Base-by-base conservation (phyloP, 2,329 filamentous ascomycete species). In the Cucurbitaria berberidis region DNA sequence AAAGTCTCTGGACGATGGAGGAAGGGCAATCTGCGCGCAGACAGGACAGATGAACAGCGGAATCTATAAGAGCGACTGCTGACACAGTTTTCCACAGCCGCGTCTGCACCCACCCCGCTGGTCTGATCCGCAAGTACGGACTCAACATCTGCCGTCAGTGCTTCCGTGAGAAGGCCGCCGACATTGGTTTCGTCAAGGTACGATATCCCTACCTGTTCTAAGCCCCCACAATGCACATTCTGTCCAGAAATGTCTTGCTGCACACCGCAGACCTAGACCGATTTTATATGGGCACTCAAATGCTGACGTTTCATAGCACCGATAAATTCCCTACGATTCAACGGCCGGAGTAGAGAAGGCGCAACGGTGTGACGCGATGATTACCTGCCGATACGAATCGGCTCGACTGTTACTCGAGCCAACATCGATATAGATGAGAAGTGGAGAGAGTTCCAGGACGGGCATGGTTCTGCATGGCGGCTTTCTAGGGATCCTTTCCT, bases 81-180 rank as follows among this genome's bases (percentile, higher is more conserved):
- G 64, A 74, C 64, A 41, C 48, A 61, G n/a, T 59, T 52, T 59
- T 54, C 57, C 45, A 67, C 75, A 90, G 88, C 85, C 88, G 88
- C 77, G 87, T 90, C 78, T 90, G 88, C 91, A 91, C 92, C 78
- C 93, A 99, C 90, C 88, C 86, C 78, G 93, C 95, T 77, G 95
- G 95, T 96, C 88, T 99, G 73, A 96, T 99, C 88, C 93, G 95
- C 86, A 99, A 99, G 86, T 99, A 99, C 85, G 93, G 95, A 78
- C 86, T 97, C 74, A 91, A 96, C 76, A 86, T 88, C 81, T 87
- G 85, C 83, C 84, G 85, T 82, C 82, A 85, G 79, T 88, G 85
- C 83, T 88, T 88, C 83, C 78, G 86, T 70, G 86, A 88, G 81
- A 88, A 88, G 83, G 78, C 80, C 73, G 75, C 77, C 74, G 85